Evolutionary conservation across 164 flowering plant species (phyloP).

Genomic region (Magnolia officinalis): DNA sequence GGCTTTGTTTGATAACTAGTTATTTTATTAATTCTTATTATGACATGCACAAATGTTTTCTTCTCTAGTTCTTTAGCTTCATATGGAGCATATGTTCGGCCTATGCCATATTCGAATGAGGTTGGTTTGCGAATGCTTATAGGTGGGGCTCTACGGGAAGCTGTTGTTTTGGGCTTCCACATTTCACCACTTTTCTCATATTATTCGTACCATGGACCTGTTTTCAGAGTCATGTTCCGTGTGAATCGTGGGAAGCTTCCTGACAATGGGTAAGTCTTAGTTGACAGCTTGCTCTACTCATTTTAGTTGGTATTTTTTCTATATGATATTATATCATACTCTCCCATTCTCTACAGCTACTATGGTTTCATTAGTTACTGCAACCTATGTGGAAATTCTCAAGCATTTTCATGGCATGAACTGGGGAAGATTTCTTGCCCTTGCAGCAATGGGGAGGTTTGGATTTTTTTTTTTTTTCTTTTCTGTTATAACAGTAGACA

Average conservation of each 20-base stretch:
- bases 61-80: constrained; percentile 68
- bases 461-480: constrained; percentile 4
- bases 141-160: constrained; percentile 89
- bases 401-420: constrained; percentile 56
- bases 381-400: constrained; percentile 66
- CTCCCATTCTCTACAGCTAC: constrained; percentile 35
- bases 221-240: constrained; percentile 79
- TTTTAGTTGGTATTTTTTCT: not conserved
- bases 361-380: constrained; percentile 86
- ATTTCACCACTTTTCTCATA: constrained; percentile 88
- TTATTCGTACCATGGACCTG: constrained; percentile 93
- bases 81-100: constrained; percentile 86
- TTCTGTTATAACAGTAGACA: not conserved
- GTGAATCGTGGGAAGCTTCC: constrained; percentile 64
- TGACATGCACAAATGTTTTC: constrained; percentile 16
- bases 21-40: constrained; percentile 1
- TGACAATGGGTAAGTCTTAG: constrained; percentile 39
- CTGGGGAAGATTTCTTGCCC: constrained; percentile 68
- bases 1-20: no score
- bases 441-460: constrained; percentile 50
- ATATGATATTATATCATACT: not conserved
- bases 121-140: constrained; percentile 91
- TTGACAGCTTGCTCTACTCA: not conserved
- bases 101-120: constrained; percentile 88
- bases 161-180: constrained; percentile 67